Evolutionary conservation across 164 flowering plant species (phyloP).

Genomic region (Piper betle): DNA sequence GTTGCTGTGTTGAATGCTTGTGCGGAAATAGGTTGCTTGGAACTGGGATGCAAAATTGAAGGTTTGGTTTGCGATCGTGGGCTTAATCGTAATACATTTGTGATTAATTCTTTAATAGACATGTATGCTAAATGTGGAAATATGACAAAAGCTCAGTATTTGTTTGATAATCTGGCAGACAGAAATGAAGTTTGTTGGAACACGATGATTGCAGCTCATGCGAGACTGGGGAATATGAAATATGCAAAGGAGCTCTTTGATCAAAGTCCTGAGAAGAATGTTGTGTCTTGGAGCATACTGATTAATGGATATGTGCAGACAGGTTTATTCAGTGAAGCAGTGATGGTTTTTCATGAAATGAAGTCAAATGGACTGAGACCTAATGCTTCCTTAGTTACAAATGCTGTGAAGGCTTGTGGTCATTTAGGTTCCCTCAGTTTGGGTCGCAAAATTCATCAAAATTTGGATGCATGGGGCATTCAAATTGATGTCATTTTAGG

Average conservation of each 20-base stretch:
- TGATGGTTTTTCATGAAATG: conserved; percentile 10
- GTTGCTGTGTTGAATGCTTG: conserved; percentile 9
- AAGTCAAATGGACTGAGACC: conserved; percentile 1
- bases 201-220: conserved; percentile 11
- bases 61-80: background rate
- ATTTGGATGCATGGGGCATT: conserved; percentile 5
- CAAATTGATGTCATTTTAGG: conserved; percentile 8
- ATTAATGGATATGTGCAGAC: conserved; percentile 12
- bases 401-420: conserved; percentile 13
- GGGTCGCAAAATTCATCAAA: conserved; percentile 7
- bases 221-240: conserved; percentile 9
- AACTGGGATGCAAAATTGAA: conserved; percentile 8
- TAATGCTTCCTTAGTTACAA: conserved; percentile 7
- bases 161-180: conserved; percentile 8
- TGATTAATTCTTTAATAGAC: conserved; percentile 11
- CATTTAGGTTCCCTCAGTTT: conserved; percentile 10
- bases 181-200: conserved; percentile 11
- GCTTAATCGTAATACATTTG: conserved; percentile 3
- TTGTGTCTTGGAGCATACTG: conserved; percentile 12
- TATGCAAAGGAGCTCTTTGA: conserved; percentile 4
- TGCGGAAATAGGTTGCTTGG: conserved; percentile 11
- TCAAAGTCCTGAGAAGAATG: conserved; percentile 10
- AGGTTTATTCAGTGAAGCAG: conserved; percentile 6
- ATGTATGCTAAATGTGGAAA: conserved; percentile 13
- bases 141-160: conserved; percentile 4